A percentile compares a stretch with the other conserved stretches of the same genome.
Conservation (phyloP, 371 early-diverging fungal genomes). For the Lichtheimia corymbifera region DNA sequence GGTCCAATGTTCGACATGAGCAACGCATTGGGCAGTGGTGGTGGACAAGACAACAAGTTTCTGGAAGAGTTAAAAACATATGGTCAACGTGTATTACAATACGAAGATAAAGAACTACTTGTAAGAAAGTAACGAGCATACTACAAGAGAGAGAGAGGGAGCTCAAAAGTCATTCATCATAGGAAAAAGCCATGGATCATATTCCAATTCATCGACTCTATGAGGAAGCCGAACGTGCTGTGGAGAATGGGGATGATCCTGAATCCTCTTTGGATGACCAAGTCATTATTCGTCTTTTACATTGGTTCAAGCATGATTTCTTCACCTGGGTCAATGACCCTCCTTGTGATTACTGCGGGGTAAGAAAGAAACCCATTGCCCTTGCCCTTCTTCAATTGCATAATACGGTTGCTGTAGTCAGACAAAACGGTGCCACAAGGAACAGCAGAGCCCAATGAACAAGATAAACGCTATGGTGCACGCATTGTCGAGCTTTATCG, state of each 20-base stretch:
- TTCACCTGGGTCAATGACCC: slow-evolving; percentile 72
- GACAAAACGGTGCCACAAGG: slow-evolving; percentile 32
- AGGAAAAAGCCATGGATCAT: slow-evolving; percentile 49
- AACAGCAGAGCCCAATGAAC: slow-evolving; percentile 35
- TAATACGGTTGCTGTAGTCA: slow-evolving; percentile 19
- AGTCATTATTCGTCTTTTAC: slow-evolving; percentile 43
- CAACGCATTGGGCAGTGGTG: background rate
- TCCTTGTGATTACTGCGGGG: slow-evolving; percentile 56
- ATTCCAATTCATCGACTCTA: slow-evolving; percentile 53
- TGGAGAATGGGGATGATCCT: slow-evolving; percentile 12
- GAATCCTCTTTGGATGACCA: slow-evolving; percentile 28
- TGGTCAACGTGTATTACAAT: slow-evolving; percentile 26
- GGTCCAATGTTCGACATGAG: background rate
- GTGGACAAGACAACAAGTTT: slow-evolving; percentile 4
- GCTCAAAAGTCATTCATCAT: background rate
- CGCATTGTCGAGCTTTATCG: slow-evolving; percentile 57
- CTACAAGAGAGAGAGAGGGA: background rate
- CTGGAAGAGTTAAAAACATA: slow-evolving; percentile 15
- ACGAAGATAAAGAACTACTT: slow-evolving; percentile 43
- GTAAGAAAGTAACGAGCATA: slow-evolving; percentile 21
- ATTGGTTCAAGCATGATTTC: slow-evolving; percentile 66
- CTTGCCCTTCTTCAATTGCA: too few relatives aligned
- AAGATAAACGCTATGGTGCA: slow-evolving; percentile 60
- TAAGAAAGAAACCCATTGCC: too few relatives aligned
- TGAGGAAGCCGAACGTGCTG: slow-evolving; percentile 34